Percentiles rank a stretch among this genome's conserved stretches.
These are phyloP conservation scores for Acanthamoeba rhysodes DNA, from an alignment of 208 protist species.

Conservation along the genomic window DNA sequence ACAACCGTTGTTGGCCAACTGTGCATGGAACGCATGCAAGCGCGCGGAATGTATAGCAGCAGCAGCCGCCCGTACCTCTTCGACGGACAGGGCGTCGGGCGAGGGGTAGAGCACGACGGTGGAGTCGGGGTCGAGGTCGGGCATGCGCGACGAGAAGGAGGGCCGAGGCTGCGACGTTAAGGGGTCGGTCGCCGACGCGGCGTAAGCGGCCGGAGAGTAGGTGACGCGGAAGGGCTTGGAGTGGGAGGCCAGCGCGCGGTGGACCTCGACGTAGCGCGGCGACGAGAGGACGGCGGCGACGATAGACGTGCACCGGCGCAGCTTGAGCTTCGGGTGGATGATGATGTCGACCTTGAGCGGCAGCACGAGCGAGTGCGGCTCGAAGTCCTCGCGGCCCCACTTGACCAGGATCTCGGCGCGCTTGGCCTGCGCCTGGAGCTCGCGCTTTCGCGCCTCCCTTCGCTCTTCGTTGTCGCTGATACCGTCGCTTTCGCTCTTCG, in stretches of 20 bases:
- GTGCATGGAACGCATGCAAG: too few relatives aligned
- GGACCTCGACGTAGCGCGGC: background rate
- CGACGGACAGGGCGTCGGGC: background rate
- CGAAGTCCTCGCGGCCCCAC: conserved; percentile 5
- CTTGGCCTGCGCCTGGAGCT: background rate
- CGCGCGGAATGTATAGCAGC: too few relatives aligned
- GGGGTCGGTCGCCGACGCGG: background rate
- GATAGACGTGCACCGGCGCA: conserved; percentile 47
- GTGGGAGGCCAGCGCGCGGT: conserved; percentile 28
- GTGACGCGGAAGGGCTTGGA: background rate
- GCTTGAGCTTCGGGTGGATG: conserved; percentile 57
- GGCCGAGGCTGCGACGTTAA: background rate
- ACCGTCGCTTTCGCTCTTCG: background rate
- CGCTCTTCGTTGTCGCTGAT: background rate
- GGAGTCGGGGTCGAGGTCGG: background rate
- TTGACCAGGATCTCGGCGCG: background rate
- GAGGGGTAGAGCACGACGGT: conserved; percentile 31
- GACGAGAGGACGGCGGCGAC: conserved; percentile 35
- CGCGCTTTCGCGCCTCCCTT: background rate
- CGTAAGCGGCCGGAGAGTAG: conserved; percentile 3
- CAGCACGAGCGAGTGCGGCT: conserved; percentile 8
- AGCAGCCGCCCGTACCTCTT: background rate
- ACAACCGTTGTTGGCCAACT: too few relatives aligned
- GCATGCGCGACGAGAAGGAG: background rate
- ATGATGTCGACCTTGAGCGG: conserved; percentile 30